Conservation (phyloP, 139 green algal genomes). For the Coelastrella sp. region DNA sequence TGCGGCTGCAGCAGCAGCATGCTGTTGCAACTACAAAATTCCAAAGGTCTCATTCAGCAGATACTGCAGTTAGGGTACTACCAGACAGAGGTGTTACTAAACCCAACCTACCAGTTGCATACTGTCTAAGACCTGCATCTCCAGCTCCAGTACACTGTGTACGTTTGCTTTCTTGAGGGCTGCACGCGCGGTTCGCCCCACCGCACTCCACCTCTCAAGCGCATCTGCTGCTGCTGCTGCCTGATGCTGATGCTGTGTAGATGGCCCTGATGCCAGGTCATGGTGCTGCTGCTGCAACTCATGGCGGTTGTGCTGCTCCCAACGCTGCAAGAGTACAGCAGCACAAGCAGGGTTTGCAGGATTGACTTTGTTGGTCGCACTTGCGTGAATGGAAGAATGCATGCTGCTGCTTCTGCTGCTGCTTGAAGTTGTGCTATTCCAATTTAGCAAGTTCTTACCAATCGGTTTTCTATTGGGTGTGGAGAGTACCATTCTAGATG, state of each 20-base stretch:
- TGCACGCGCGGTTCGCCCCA: slow-evolving; percentile 46
- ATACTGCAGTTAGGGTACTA: too few relatives aligned
- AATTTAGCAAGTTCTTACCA: background rate
- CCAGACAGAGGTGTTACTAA: too few relatives aligned
- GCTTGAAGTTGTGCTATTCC: background rate
- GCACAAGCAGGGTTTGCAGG: background rate
- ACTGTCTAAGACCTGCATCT: slow-evolving; percentile 59
- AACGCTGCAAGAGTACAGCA: slow-evolving; percentile 42
- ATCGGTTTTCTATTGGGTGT: background rate
- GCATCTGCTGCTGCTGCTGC: slow-evolving; percentile 49
- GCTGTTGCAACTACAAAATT: too few relatives aligned
- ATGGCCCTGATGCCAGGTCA: too few relatives aligned
- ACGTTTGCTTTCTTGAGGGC: slow-evolving; percentile 63
- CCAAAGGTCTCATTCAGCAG: too few relatives aligned
- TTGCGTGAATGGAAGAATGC: background rate
- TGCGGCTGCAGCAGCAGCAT: background rate
- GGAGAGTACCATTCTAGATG: too few relatives aligned
- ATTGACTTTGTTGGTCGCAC: background rate
- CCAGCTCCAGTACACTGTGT: slow-evolving; percentile 61
- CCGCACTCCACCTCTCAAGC: slow-evolving; percentile 52
- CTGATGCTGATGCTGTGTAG: slow-evolving; percentile 5
- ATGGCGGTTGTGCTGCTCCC: slow-evolving; percentile 57
- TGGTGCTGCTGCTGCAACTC: slow-evolving; percentile 25
- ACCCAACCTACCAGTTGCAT: slow-evolving; percentile 38
- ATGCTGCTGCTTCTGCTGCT: background rate